Evolutionary conservation across 768 basidiomycete species (phyloP).

Genomic region (Fistulinella prunicolor): DNA sequence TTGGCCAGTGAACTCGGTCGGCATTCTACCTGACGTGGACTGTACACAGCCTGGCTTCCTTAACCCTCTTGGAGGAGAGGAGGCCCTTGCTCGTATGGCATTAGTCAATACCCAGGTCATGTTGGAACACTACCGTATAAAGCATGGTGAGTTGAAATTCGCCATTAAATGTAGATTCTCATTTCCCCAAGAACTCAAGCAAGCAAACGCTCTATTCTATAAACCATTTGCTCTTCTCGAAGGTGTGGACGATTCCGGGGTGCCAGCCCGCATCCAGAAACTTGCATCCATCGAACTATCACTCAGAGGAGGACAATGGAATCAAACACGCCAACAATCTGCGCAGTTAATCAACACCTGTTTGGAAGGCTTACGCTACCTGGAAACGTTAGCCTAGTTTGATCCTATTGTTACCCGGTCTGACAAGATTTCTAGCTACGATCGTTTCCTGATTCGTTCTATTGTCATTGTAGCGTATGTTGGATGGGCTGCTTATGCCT

Average conservation of each 20-base stretch:
- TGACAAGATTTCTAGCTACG: conserved; percentile 46
- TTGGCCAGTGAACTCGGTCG: conserved; percentile 85
- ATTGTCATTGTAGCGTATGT: conserved; percentile 72
- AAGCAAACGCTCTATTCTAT: conserved; percentile 55
- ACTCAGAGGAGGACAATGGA: conserved; percentile 44
- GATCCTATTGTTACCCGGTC: not conserved
- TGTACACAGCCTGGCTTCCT: conserved; percentile 59
- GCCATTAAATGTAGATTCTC: conserved; percentile 1
- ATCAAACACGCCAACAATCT: conserved; percentile 47
- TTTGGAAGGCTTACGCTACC: conserved; percentile 66
- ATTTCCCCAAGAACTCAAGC: conserved; percentile 53
- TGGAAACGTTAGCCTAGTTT: conserved; percentile 62
- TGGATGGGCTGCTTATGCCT: conserved; percentile 74
- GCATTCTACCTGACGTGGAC: conserved; percentile 75
- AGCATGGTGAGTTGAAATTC: conserved; percentile 53
- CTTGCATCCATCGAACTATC: conserved; percentile 44
- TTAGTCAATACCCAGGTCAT: conserved; percentile 69
- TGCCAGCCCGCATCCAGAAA: conserved; percentile 33
- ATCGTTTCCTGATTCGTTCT: conserved; percentile 66
- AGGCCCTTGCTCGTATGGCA: conserved; percentile 49
- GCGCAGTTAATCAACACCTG: conserved; percentile 49
- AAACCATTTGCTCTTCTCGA: conserved; percentile 56
- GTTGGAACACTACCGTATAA: conserved; percentile 72
- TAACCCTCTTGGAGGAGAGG: conserved; percentile 43
- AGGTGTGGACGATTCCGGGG: conserved; percentile 21